phyloP scores from a whole-genome alignment of 108 stramenopile species.

The Nitzschia putrida region DNA sequence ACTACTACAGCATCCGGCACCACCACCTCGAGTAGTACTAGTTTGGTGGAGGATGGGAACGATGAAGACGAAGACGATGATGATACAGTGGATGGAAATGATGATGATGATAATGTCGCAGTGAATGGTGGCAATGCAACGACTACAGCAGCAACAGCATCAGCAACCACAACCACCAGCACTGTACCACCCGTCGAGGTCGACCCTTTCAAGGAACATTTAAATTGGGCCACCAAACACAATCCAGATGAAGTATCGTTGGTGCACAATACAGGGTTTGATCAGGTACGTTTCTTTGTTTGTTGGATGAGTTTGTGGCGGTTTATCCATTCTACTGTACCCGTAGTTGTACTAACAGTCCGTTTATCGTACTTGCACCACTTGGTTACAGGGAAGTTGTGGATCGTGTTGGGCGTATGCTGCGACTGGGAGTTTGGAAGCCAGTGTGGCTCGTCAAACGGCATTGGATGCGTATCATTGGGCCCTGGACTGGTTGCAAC shows the following conservation, averaged over 20 bases:
- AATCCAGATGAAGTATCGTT: conserved; percentile 82
- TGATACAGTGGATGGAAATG: not conserved
- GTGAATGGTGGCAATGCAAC: not conserved
- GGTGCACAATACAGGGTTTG: conserved; percentile 55
- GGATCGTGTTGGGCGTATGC: conserved; percentile 98
- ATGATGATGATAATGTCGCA: not conserved
- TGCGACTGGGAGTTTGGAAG: conserved; percentile 92
- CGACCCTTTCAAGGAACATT: conserved; percentile 18
- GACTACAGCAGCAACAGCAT: not conserved
- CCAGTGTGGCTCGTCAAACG: conserved; percentile 63
- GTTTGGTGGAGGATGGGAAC: conserved; percentile 1
- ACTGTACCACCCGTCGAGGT: not conserved
- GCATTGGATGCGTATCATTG: conserved; percentile 36
- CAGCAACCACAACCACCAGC: not conserved
- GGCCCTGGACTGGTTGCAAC: not conserved
- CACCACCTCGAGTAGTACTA: no score
- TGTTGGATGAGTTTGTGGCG: not conserved
- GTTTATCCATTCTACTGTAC: not conserved
- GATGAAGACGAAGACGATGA: conserved; percentile 1
- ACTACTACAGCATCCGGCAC: no score
- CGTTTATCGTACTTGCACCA: not conserved
- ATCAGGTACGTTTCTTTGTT: conserved; percentile 73
- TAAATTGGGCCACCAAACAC: conserved; percentile 73
- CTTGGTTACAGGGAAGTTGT: conserved; percentile 62
- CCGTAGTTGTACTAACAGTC: not conserved